Evolutionary conservation across 2,329 filamentous ascomycete species (phyloP).

Genomic region (Boeremia lycopersici): DNA sequence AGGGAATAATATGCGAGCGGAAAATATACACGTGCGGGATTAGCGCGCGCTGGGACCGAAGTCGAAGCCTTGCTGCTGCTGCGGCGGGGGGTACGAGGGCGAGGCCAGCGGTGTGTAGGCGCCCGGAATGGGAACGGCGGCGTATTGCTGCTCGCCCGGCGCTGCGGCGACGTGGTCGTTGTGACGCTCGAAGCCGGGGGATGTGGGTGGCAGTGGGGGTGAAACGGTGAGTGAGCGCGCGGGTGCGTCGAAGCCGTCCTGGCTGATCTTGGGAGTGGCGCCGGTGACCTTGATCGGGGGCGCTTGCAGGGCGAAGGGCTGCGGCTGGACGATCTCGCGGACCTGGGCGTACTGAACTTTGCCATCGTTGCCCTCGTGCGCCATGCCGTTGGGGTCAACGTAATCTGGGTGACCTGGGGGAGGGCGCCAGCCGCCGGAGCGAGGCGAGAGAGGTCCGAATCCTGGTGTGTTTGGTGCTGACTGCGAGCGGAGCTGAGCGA

Average conservation of each 20-base stretch:
- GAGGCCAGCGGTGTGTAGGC: constrained; percentile 67
- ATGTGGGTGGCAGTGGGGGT: constrained; percentile 43
- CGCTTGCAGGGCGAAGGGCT: constrained; percentile 83
- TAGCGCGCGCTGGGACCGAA: constrained; percentile 43
- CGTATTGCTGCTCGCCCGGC: constrained; percentile 83
- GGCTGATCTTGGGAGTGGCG: constrained; percentile 73
- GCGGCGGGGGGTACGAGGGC: constrained; percentile 47
- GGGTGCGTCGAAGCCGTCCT: constrained; percentile 64
- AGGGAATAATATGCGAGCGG: constrained; percentile 5
- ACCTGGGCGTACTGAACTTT: constrained; percentile 47
- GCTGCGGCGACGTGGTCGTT: constrained; percentile 72
- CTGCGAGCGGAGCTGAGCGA: constrained; percentile 70
- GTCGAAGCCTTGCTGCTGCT: constrained; percentile 42
- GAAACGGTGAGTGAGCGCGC: constrained; percentile 45
- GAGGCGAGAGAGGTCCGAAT: constrained; percentile 70
- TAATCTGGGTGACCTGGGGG: constrained; percentile 52
- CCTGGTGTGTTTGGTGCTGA: constrained; percentile 95
- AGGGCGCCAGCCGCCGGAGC: constrained; percentile 58
- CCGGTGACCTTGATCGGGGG: constrained; percentile 79
- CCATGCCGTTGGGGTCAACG: constrained; percentile 54
- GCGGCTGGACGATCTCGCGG: constrained; percentile 55
- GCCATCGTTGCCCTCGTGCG: constrained; percentile 58
- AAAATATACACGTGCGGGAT: constrained; percentile 19
- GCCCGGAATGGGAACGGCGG: constrained; percentile 84
- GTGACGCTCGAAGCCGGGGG: constrained; percentile 52